phyloP scores from a whole-genome alignment of 2,329 filamentous ascomycete species.

The Magnaporthiopsis incrustans region DNA sequence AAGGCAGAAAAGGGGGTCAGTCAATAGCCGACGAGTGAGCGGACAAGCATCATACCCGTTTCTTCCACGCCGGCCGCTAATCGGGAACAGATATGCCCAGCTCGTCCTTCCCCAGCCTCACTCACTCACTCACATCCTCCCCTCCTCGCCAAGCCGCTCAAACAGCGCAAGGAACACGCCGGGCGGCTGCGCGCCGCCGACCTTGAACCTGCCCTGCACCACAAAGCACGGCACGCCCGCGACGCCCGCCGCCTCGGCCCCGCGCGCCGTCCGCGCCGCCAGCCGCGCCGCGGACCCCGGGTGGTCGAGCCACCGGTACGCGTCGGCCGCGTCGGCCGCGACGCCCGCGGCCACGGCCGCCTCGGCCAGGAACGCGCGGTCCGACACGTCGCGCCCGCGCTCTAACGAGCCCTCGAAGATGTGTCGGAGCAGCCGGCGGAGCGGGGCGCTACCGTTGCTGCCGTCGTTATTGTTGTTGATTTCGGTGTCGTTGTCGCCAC shows the following conservation, averaged over 20 bases:
- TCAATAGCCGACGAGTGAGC: too few species aligned
- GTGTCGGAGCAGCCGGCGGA: conserved; percentile 27
- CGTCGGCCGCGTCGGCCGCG: conserved; percentile 14
- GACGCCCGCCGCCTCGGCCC: conserved; percentile 29
- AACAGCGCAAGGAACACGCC: conserved; percentile 60
- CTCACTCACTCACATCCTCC: not conserved
- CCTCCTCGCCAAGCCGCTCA: conserved; percentile 24
- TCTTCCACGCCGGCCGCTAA: too few species aligned
- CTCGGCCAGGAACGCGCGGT: conserved; percentile 27
- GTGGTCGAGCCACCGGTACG: conserved; percentile 18
- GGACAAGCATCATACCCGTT: too few species aligned
- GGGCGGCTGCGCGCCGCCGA: conserved; percentile 64
- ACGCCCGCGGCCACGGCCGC: conserved; percentile 25
- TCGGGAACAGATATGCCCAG: too few species aligned
- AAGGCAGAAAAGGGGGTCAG: too few species aligned
- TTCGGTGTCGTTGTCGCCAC: not conserved
- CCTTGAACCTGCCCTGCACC: conserved; percentile 58
- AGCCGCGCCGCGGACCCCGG: conserved; percentile 9
- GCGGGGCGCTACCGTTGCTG: conserved; percentile 3
- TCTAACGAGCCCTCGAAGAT: conserved; percentile 36
- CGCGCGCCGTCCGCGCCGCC: conserved; percentile 12
- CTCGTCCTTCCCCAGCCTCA: not conserved
- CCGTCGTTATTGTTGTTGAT: not conserved
- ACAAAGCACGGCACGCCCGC: conserved; percentile 67
- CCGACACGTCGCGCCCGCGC: conserved; percentile 31